Base-by-base conservation (phyloP, 495 filamentous ascomycete genomes). In the Talaromyces wortmannii region DNA sequence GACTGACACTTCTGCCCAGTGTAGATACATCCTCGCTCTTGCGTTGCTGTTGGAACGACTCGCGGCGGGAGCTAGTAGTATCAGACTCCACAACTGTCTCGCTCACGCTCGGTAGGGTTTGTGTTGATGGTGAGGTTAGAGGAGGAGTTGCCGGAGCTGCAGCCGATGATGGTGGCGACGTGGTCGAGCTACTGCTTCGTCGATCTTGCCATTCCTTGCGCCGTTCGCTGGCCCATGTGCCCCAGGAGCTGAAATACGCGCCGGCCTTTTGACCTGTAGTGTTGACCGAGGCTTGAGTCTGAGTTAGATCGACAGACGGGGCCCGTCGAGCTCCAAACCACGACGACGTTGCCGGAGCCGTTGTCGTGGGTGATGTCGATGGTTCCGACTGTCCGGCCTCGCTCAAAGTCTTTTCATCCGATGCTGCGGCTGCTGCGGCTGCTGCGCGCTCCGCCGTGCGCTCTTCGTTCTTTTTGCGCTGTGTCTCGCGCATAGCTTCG, bases 181-280 rank as follows among this genome's bases (percentile, higher is more conserved):
- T 60, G 11, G 53, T 17, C 7, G 33, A 15, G 3, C 16, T 47
- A 29, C 6, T 49, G 16, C 32, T 56, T 54, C 67, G 71, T 53
- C 71, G 73, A 29, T 78, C 71, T 51, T 76, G 75, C 79, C 76
- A 80, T 48, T 75, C 75, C 63, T 87, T 90, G 48, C 87, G 77
- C 72, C 95, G 95, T 70, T 98, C 92, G 31, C 83, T 84, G 6
- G 92, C 92, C 94, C 94, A 98, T 2, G 83, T 73, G n/a, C 91
- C 86, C 95, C 95, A 97, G 29, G 90, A 95, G 49, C 86, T 91
- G 48, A 98, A 77, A 61, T 96, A 98, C 5, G 92, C 87, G 15
- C 90, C 81, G 8, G 92, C 92, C 58, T 85, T 86, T 58, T 84
- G 79, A 8, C 86, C 73, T 0, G 88, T 88, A 2, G 83, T 83